Evolutionary conservation across 148 eudicot genomes (phyloP), one percentile per base, ranked within the genome.

Genomic region (Heliamphora exappendiculata): DNA sequence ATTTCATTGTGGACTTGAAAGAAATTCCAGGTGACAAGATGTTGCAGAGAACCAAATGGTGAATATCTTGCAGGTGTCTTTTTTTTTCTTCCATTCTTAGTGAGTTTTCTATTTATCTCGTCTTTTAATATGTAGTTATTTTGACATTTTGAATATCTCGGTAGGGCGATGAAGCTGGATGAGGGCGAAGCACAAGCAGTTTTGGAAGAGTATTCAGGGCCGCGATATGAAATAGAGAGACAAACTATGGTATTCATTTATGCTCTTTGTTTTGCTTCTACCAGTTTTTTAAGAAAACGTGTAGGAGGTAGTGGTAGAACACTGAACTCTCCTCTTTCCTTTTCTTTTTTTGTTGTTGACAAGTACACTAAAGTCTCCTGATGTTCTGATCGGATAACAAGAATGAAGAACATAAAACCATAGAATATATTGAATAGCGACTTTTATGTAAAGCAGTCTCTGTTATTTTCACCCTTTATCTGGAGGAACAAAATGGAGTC

Each of bases 21-120:
- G 90, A 90, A 58, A 84, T 88, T 78, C 93, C 90, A 1, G 91
- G 97, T 8, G 93, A 81, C 28, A 93, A 89, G 79, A 87, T 82
- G 53, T 85, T 93, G 86, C 97, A 87, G 78, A 82, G 82, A 82
- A 88, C 90, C 31, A 86, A 86, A 83, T 94, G 98, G 94, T 93
- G 78, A 59, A 83, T 72, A 58, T 69, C 31, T 9, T 33, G 16
- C 47, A 53, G 31, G n/a, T 59, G 34, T 60, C 66, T 31, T 29
- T 60, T 60, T 60, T 20, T 13, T 54, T 7, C 51, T 54, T 5
- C 42, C 2, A 28, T 59, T 58, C 62, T 50, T n/a, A n/a, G n/a
- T n/a, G n/a, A n/a, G n/a, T n/a, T n/a, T n/a, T n/a, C n/a, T n/a
- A n/a, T n/a, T n/a, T n/a, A n/a, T n/a, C n/a, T n/a, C n/a, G n/a